These are phyloP conservation scores for Neonectria sp. DNA, from an alignment of 2,329 filamentous ascomycete genomes.

Conservation along the genomic window DNA sequence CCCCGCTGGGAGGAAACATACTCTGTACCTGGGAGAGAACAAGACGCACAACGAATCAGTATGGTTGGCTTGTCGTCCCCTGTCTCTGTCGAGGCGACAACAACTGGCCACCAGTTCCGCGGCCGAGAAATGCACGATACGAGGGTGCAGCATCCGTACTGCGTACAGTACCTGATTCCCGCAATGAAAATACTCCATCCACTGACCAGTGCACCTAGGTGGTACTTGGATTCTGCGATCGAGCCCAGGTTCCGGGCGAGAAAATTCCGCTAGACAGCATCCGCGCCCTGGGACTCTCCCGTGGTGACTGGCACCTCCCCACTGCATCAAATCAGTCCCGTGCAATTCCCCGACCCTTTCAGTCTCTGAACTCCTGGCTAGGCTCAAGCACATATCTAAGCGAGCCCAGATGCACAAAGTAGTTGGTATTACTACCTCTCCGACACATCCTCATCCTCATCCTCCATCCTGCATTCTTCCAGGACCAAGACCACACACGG, in stretches of 20 bases:
- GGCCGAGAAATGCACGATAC: slow-evolving; percentile 26
- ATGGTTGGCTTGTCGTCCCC: slow-evolving; percentile 28
- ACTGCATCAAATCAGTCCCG: slow-evolving; percentile 39
- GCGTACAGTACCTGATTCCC: not conserved
- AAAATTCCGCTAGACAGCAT: slow-evolving; percentile 15
- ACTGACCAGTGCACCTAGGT: not conserved
- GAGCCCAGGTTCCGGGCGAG: slow-evolving; percentile 5
- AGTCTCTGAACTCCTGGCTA: slow-evolving; percentile 3
- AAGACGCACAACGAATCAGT: slow-evolving; percentile 20
- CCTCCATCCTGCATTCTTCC: slow-evolving; percentile 11
- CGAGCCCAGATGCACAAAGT: slow-evolving; percentile 15
- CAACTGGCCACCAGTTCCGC: slow-evolving; percentile 31
- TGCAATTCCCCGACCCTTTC: slow-evolving; percentile 31
- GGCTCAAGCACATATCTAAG: slow-evolving; percentile 2
- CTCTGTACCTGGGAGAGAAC: slow-evolving; percentile 27
- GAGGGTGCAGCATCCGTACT: slow-evolving; percentile 20
- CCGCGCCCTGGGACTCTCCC: slow-evolving; percentile 34
- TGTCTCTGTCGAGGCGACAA: slow-evolving; percentile 27
- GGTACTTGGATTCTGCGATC: slow-evolving; percentile 6
- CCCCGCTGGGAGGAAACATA: slow-evolving; percentile 28
- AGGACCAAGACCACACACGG: slow-evolving; percentile 27
- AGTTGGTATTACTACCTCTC: not conserved
- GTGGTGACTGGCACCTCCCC: slow-evolving; percentile 41
- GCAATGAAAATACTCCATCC: slow-evolving; percentile 2
- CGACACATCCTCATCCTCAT: not conserved